Evolutionary conservation across 2,329 filamentous ascomycete species (phyloP), one percentile per base, ranked within the genome.

Genomic region (Chaetothyriales sp.): DNA sequence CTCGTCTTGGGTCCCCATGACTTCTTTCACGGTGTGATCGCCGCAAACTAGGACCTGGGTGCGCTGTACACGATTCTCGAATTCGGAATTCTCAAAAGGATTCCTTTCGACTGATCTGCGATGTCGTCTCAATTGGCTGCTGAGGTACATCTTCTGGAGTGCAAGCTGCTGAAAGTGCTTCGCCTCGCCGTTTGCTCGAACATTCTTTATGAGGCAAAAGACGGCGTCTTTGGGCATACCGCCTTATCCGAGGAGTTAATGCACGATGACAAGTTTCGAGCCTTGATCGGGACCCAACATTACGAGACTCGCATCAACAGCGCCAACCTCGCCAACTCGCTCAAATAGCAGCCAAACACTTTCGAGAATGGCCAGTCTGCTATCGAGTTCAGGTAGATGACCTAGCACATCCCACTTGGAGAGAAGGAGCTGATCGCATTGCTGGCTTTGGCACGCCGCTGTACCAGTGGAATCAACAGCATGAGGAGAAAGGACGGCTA

Each of bases 1-100:
- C 48, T 58, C 15, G 28, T 58, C 18, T 18, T 53, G 3, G 57
- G 54, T 29, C 57, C 57, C 18, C 54, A 58, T 45, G 52, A 47
- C 2, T 56, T 49, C 25, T 48, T 59, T 15, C 57, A 59, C 40
- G 56, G 56, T 47, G 58, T 52, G 29, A 54, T 58, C 20, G 51
- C 54, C 5, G 44, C 57, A 15, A 59, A 59, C 20, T 58, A 56
- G 57, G 57, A 59, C 19, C 47, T 52, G 20, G 57, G 57, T 7
- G 56, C 56, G 15, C 45, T 59, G 19, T 58, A 59, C 43, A 53
- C 56, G 5, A 18, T 58, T 25, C 47, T 57, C 13, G 49, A 50
- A 29, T 57, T 56, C 43, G 29, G 44, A 29, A 44, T 58, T 18
- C 47, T 58, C 8, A 54, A 58, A 46, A 47, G 52, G 29, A 58